A percentile compares a stretch with the other conserved stretches of the same genome.
Evolutionary conservation across 1,284 basidiomycete genomes (phyloP).

Genomic region (Leccinum angustisporum): DNA sequence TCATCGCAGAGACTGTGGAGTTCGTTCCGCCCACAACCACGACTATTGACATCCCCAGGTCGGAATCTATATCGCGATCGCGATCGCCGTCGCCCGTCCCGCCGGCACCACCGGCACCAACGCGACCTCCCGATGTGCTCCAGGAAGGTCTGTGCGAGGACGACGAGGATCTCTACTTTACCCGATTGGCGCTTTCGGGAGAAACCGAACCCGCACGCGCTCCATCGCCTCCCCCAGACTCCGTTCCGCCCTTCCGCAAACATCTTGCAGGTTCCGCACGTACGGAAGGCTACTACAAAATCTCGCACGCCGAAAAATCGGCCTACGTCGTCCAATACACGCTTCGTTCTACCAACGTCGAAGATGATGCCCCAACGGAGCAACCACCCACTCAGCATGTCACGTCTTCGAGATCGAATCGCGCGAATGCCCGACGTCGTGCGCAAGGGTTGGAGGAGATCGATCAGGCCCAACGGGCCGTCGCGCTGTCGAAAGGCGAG

Average conservation of each 20-base stretch:
- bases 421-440: slow-evolving; percentile 91
- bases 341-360: slow-evolving; percentile 47
- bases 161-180: slow-evolving; percentile 90
- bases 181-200: slow-evolving; percentile 60
- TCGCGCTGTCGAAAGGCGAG: slow-evolving; percentile 74
- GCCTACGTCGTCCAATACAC: slow-evolving; percentile 84
- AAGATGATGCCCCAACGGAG: slow-evolving; percentile 41
- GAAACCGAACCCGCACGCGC: slow-evolving; percentile 29
- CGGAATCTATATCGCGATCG: slow-evolving; percentile 38
- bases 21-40: slow-evolving; percentile 52
- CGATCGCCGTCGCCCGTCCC: slow-evolving; percentile 45
- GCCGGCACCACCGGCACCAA: slow-evolving; percentile 40
- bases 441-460: slow-evolving; percentile 95
- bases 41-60: slow-evolving; percentile 48
- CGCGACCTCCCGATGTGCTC: slow-evolving; percentile 57
- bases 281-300: slow-evolving; percentile 94
- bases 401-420: slow-evolving; percentile 86
- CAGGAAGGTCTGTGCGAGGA: slow-evolving; percentile 70
- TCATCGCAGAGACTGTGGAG: slow-evolving; percentile 50
- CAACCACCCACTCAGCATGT: slow-evolving; percentile 53
- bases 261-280: slow-evolving; percentile 84
- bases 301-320: slow-evolving; percentile 90
- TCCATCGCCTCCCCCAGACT: slow-evolving; percentile 32
- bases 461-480: slow-evolving; percentile 77
- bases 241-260: slow-evolving; percentile 53